Percentiles rank a stretch among this genome's conserved stretches.
Evolutionary conservation across 2,329 filamentous ascomycete genomes (phyloP).

Genomic region (Acrocalymma vagum): DNA sequence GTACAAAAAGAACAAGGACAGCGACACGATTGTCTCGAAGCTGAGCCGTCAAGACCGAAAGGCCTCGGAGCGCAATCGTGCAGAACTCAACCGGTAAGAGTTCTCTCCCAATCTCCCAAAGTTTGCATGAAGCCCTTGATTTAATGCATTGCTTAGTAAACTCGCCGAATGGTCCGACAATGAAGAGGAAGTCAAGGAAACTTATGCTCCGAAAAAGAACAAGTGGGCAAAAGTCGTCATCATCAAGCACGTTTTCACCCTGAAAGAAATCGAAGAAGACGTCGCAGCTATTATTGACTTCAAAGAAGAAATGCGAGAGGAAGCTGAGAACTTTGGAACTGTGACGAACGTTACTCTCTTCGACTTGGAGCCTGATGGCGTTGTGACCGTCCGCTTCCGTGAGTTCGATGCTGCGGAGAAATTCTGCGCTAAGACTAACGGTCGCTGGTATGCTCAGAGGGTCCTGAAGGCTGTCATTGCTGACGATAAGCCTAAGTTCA

Average conservation of each 20-base stretch:
- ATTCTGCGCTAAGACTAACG: slow-evolving; percentile 31
- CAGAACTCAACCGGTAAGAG: slow-evolving; percentile 76
- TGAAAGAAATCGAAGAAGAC: slow-evolving; percentile 85
- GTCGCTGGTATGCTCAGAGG: slow-evolving; percentile 22
- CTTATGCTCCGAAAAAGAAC: slow-evolving; percentile 58
- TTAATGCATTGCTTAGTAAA: slow-evolving; percentile 63
- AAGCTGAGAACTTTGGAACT: slow-evolving; percentile 84
- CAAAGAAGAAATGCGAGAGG: slow-evolving; percentile 91
- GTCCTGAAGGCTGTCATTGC: slow-evolving; percentile 30
- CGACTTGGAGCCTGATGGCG: slow-evolving; percentile 83
- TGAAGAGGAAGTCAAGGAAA: slow-evolving; percentile 58
- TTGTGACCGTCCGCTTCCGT: slow-evolving; percentile 85
- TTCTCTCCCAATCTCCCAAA: background rate
- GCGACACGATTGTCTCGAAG: slow-evolving; percentile 53
- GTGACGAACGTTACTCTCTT: slow-evolving; percentile 93
- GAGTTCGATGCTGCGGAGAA: slow-evolving; percentile 68
- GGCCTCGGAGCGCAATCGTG: slow-evolving; percentile 90
- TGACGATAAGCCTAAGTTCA: slow-evolving; percentile 39
- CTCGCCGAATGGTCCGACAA: slow-evolving; percentile 97
- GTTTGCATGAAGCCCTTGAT: background rate
- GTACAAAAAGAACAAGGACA: slow-evolving; percentile 88
- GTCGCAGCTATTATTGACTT: slow-evolving; percentile 85
- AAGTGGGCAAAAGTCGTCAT: slow-evolving; percentile 83
- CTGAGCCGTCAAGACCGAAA: slow-evolving; percentile 75
- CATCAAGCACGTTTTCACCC: slow-evolving; percentile 91